These are phyloP conservation scores for Penicillium soppii DNA, from an alignment of 495 filamentous ascomycete genomes.

Conservation along the genomic window DNA sequence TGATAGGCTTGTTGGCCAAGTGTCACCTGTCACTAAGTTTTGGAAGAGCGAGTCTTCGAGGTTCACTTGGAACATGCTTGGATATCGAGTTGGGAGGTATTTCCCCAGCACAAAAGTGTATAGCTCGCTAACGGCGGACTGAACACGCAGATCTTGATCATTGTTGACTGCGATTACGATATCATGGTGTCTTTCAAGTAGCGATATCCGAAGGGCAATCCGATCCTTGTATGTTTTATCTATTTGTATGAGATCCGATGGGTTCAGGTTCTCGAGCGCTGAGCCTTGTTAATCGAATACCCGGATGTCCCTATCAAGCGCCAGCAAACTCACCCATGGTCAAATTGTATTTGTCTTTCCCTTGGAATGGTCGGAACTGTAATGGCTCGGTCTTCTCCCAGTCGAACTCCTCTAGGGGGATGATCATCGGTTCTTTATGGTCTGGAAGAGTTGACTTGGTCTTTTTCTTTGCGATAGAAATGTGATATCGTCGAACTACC, in stretches of 20 bases:
- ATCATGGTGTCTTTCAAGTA: slow-evolving; percentile 48
- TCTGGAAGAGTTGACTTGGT: neutral
- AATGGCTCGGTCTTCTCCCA: slow-evolving; percentile 58
- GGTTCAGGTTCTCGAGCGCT: slow-evolving; percentile 49
- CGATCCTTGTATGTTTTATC: slow-evolving; percentile 64
- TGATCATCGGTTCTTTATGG: slow-evolving; percentile 34
- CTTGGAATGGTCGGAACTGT: slow-evolving; percentile 59
- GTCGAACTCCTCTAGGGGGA: slow-evolving; percentile 58
- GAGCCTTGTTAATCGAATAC: too few relatives aligned
- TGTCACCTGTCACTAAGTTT: slow-evolving; percentile 46
- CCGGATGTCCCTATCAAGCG: too few relatives aligned
- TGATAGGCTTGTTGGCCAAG: slow-evolving; percentile 37
- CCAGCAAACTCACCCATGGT: slow-evolving; percentile 72
- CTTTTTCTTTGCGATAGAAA: neutral
- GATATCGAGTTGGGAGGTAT: slow-evolving; percentile 67
- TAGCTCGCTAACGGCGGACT: slow-evolving; percentile 57
- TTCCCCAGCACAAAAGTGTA: slow-evolving; percentile 62
- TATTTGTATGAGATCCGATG: slow-evolving; percentile 63
- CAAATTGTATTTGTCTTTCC: slow-evolving; percentile 65
- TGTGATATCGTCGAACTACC: neutral
- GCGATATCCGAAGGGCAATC: slow-evolving; percentile 50
- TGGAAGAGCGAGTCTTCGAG: slow-evolving; percentile 26
- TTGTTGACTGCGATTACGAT: slow-evolving; percentile 43
- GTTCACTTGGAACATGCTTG: slow-evolving; percentile 55
- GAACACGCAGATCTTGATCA: slow-evolving; percentile 29